Percentiles rank a stretch among this genome's conserved stretches.
These are phyloP conservation scores for Picea sitchensis DNA, from an alignment of 75 land plant species.

Conservation along the genomic window DNA sequence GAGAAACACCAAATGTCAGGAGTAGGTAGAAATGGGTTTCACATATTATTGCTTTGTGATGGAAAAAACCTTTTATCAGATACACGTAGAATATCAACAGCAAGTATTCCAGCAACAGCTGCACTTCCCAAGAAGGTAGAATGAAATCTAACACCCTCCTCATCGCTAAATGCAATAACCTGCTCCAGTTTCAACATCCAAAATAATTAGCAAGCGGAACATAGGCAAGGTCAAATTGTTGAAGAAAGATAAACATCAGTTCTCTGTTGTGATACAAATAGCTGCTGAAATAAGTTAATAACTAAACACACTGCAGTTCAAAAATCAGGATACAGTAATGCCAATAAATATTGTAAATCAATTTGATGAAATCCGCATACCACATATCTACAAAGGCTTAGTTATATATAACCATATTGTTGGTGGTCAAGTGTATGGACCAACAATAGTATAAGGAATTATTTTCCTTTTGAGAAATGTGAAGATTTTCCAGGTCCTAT, in stretches of 20 bases:
- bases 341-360: not conserved
- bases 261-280: not conserved
- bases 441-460: no score
- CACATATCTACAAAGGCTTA: no score
- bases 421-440: no score
- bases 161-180: constrained; percentile 99
- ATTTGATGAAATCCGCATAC: no score
- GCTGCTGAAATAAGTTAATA: not conserved
- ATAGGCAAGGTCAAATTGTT: not conserved
- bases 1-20: not conserved
- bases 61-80: constrained; percentile 70
- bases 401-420: no score
- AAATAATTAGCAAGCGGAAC: constrained; percentile 1
- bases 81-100: constrained; percentile 43
- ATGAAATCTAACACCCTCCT: constrained; percentile 97
- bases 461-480: no score
- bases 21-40: not conserved
- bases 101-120: constrained; percentile 84
- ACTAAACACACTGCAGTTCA: not conserved
- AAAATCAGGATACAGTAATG: not conserved
- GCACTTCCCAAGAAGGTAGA: constrained; percentile 97
- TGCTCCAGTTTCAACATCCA: constrained; percentile 20
- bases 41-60: not conserved
- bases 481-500: no score
- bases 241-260: not conserved